Evolutionary conservation across 169 alveolate species (phyloP).

Genomic region (Theileria annulata): DNA sequence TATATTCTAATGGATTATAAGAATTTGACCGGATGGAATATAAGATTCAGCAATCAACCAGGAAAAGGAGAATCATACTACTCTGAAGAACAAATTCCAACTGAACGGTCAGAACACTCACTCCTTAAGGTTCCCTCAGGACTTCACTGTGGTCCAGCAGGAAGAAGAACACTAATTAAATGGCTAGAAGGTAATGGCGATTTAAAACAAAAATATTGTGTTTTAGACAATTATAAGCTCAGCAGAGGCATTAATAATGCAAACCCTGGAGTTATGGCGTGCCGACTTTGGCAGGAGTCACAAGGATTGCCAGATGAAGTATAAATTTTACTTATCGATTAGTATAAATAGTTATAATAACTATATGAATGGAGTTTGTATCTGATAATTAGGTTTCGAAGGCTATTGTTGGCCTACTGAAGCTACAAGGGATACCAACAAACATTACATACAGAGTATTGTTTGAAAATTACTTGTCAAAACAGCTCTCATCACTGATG

Average conservation of each 20-base stretch:
- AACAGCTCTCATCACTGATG: slow-evolving; percentile 67
- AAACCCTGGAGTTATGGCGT: slow-evolving; percentile 76
- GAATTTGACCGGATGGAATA: slow-evolving; percentile 61
- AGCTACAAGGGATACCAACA: slow-evolving; percentile 71
- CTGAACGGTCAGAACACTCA: slow-evolving; percentile 18
- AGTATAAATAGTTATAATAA: not conserved
- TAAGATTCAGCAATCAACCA: slow-evolving; percentile 39
- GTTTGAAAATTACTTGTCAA: slow-evolving; percentile 68
- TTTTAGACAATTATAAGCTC: slow-evolving; percentile 71
- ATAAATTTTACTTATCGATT: not conserved
- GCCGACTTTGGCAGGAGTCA: slow-evolving; percentile 78
- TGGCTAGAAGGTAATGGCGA: slow-evolving; percentile 75
- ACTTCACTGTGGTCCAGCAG: slow-evolving; percentile 83
- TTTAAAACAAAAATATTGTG: not conserved
- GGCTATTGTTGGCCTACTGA: slow-evolving; percentile 74
- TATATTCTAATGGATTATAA: slow-evolving; percentile 34
- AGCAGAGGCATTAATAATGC: slow-evolving; percentile 68
- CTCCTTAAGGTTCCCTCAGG: slow-evolving; percentile 56
- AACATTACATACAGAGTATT: slow-evolving; percentile 72
- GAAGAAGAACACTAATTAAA: slow-evolving; percentile 72
- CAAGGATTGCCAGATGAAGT: slow-evolving; percentile 77
- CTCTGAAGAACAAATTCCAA: not conserved
- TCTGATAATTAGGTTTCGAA: slow-evolving; percentile 46
- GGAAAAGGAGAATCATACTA: slow-evolving; percentile 15
- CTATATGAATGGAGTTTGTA: not conserved